Conservation (phyloP, 306 rosid genomes). For the Malus fusca region DNA sequence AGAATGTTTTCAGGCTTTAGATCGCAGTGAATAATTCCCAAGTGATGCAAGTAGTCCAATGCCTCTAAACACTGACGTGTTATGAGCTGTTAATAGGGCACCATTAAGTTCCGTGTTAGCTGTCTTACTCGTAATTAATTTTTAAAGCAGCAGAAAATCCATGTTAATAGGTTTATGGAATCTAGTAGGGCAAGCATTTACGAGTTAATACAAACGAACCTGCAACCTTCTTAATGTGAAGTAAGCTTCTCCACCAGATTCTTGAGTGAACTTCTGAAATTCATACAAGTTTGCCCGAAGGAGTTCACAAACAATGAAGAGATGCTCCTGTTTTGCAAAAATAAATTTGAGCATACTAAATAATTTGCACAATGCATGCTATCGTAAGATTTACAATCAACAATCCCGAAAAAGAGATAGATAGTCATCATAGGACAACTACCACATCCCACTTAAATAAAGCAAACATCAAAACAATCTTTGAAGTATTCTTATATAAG, state of each 20-base stretch:
- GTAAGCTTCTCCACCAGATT: constrained; percentile 82
- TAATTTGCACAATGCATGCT: not conserved
- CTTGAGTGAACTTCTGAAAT: constrained; percentile 89
- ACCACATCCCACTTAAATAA: not conserved
- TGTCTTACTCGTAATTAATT: not conserved
- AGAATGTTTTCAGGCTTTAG: constrained; percentile 94
- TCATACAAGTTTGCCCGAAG: constrained; percentile 89
- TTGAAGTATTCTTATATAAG: not conserved
- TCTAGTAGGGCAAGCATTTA: not conserved
- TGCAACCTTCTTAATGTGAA: constrained; percentile 78
- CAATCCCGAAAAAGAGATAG: not conserved
- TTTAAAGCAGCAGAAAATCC: constrained; percentile 5
- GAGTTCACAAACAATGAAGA: constrained; percentile 89
- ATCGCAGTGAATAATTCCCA: constrained; percentile 95
- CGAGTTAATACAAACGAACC: constrained; percentile 46
- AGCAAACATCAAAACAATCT: not conserved
- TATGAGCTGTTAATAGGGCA: constrained; percentile 46
- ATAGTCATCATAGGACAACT: not conserved
- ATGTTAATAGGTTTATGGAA: not conserved
- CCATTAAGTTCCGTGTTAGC: constrained; percentile 14
- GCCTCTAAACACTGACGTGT: constrained; percentile 93
- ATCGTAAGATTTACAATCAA: constrained; percentile 13
- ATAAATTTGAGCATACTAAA: not conserved
- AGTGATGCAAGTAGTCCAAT: constrained; percentile 71
- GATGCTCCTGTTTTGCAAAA: constrained; percentile 64